Conservation (phyloP, 805 yeast species). For the Wickerhamia fluorescens region DNA sequence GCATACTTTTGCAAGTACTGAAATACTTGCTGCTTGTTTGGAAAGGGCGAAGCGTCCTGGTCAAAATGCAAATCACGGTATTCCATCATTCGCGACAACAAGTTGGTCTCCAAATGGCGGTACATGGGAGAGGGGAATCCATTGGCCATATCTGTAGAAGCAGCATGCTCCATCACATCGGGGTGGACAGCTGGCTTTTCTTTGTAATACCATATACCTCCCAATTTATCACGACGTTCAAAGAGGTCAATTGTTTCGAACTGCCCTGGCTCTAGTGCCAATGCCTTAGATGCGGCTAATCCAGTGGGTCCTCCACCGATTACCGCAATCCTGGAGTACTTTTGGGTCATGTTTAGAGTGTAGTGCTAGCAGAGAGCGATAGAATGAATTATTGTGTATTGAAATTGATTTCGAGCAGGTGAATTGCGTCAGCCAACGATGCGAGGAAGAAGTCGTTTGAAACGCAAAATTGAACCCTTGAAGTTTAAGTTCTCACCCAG, state of each 20-base stretch:
- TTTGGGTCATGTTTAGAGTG: neutral
- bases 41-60: conserved; percentile 8
- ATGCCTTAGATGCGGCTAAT: conserved; percentile 18
- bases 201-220: conserved; percentile 39
- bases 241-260: conserved; percentile 30
- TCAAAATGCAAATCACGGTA: conserved; percentile 27
- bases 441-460: too few relatives aligned
- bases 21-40: conserved; percentile 11
- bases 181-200: conserved; percentile 12
- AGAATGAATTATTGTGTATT: too few relatives aligned
- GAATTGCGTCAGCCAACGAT: too few relatives aligned
- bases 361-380: too few relatives aligned
- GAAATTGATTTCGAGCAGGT: neutral
- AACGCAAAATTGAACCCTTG: too few relatives aligned
- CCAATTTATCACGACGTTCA: conserved; percentile 32
- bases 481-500: too few relatives aligned
- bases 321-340: conserved; percentile 10
- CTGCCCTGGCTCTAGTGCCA: conserved; percentile 11
- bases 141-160: conserved; percentile 4
- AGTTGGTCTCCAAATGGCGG: conserved; percentile 28
- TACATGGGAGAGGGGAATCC: conserved; percentile 20
- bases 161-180: conserved; percentile 11
- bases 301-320: conserved; percentile 23
- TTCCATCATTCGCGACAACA: conserved; percentile 40
- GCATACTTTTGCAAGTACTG: conserved; percentile 12